A percentile compares a stretch with the other conserved stretches of the same genome.
Conservation (phyloP, 176 grass and related monocot genomes). For the Calamus simplicifolius region DNA sequence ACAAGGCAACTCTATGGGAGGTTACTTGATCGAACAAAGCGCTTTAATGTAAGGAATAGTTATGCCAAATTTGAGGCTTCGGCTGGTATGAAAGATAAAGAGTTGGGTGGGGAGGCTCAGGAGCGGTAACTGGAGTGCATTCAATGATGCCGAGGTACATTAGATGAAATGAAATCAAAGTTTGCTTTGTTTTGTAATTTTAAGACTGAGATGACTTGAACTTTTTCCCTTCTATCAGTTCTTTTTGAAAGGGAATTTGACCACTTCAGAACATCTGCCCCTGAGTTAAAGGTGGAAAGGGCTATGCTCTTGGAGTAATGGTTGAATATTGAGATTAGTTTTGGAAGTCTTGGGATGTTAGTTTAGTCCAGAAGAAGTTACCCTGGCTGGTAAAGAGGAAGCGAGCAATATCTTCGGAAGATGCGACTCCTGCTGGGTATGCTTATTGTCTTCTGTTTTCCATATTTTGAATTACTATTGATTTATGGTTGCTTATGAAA, state of each 20-base stretch:
- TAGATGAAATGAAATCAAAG: slow-evolving; percentile 1
- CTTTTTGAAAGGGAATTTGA: slow-evolving; percentile 80
- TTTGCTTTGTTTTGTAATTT: slow-evolving; percentile 12
- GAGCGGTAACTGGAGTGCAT: slow-evolving; percentile 28
- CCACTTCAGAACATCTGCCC: slow-evolving; percentile 61
- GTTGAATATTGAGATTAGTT: slow-evolving; percentile 71
- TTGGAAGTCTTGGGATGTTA: slow-evolving; percentile 64
- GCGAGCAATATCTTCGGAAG: slow-evolving; percentile 60
- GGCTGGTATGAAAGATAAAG: slow-evolving; percentile 40
- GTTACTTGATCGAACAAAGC: slow-evolving; percentile 77
- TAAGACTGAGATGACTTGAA: slow-evolving; percentile 4
- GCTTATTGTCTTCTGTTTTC: slow-evolving; percentile 9
- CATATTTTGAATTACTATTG: slow-evolving; percentile 9
- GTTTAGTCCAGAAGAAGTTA: slow-evolving; percentile 74
- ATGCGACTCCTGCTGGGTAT: slow-evolving; percentile 70
- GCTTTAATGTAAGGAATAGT: slow-evolving; percentile 88
- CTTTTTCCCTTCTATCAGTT: slow-evolving; percentile 27
- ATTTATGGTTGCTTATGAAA: too few species aligned
- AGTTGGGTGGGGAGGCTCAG: slow-evolving; percentile 22
- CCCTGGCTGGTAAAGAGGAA: slow-evolving; percentile 87
- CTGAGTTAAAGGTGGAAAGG: slow-evolving; percentile 90
- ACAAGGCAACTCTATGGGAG: slow-evolving; percentile 73
- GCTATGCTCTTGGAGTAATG: slow-evolving; percentile 94
- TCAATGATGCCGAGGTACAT: slow-evolving; percentile 53
- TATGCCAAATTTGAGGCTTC: slow-evolving; percentile 85